Conservation (phyloP, 108 stramenopile genomes). For the Pseudonitzschia pungens region DNA sequence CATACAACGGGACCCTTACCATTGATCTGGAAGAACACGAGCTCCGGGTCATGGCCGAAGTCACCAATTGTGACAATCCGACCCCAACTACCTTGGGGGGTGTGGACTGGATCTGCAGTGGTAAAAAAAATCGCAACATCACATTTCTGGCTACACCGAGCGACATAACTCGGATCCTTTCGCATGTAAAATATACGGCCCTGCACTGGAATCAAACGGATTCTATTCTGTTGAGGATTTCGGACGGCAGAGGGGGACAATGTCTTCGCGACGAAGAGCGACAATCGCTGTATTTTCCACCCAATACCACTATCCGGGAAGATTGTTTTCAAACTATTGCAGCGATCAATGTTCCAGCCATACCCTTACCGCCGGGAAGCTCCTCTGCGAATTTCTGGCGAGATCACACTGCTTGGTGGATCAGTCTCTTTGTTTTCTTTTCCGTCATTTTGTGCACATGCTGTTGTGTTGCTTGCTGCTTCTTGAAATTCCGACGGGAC, state of each 20-base stretch:
- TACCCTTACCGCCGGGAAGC: neutral
- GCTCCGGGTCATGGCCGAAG: neutral
- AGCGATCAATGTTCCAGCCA: slow-evolving; percentile 23
- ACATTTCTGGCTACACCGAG: slow-evolving; percentile 33
- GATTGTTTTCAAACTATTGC: slow-evolving; percentile 25
- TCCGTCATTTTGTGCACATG: neutral
- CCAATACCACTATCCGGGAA: slow-evolving; percentile 9
- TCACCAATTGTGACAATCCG: slow-evolving; percentile 17
- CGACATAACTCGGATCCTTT: slow-evolving; percentile 24
- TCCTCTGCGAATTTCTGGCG: slow-evolving; percentile 1
- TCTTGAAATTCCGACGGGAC: neutral
- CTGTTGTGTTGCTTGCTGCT: neutral
- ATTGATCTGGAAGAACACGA: slow-evolving; percentile 12
- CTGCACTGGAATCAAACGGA: slow-evolving; percentile 33
- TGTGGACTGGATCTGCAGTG: slow-evolving; percentile 28
- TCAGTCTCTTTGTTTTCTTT: neutral
- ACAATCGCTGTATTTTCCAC: neutral
- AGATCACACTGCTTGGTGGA: slow-evolving; percentile 7
- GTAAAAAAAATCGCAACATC: slow-evolving; percentile 31
- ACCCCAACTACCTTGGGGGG: slow-evolving; percentile 2
- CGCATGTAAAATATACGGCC: slow-evolving; percentile 25
- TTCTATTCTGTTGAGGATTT: slow-evolving; percentile 20
- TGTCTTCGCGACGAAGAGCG: slow-evolving; percentile 23
- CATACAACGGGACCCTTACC: slow-evolving; percentile 23
- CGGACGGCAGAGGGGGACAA: slow-evolving; percentile 24